Evolutionary conservation across 208 protist genomes (phyloP).

Genomic region (Wallacemonas sp.): DNA sequence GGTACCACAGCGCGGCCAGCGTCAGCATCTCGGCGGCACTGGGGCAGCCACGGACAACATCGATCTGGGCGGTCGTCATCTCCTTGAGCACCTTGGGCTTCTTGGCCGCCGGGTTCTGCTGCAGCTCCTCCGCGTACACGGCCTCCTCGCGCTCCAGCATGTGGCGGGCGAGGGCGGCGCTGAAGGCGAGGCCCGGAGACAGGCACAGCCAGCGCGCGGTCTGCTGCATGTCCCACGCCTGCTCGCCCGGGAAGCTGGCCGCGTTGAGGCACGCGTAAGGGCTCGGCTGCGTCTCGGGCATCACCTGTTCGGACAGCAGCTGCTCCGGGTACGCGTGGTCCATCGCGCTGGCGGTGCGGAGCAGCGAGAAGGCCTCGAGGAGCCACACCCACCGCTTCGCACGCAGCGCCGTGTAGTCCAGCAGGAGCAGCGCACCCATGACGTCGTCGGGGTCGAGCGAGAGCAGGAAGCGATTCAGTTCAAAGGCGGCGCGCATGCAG

Average conservation of each 20-base stretch:
- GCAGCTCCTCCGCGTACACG: conserved; percentile 13
- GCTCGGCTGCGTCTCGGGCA: no score
- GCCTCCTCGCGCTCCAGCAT: conserved; percentile 65
- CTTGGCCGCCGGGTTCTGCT: conserved; percentile 13
- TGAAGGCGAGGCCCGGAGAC: conserved; percentile 80
- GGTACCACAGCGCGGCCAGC: conserved; percentile 58
- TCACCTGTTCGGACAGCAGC: neutral
- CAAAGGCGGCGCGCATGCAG: conserved; percentile 72
- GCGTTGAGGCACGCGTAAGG: conserved; percentile 1
- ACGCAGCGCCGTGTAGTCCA: conserved; percentile 83
- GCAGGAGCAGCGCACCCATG: conserved; percentile 53
- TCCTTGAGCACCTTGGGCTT: conserved; percentile 59
- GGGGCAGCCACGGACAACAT: conserved; percentile 32
- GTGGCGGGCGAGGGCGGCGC: conserved; percentile 71
- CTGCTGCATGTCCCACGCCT: conserved; percentile 17
- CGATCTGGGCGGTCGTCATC: conserved; percentile 38
- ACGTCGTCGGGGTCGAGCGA: conserved; percentile 79
- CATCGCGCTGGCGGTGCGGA: conserved; percentile 22
- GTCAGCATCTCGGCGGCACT: conserved; percentile 50
- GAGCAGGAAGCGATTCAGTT: conserved; percentile 63
- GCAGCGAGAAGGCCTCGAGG: conserved; percentile 50
- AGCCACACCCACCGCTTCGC: conserved; percentile 83
- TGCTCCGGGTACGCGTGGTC: conserved; percentile 8
- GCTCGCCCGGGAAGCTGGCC: neutral
- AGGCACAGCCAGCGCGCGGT: conserved; percentile 25